A percentile compares a stretch with the other conserved stretches of the same genome.
phyloP scores from a whole-genome alignment of 75 land plant genomes.

The Pinus taeda region DNA sequence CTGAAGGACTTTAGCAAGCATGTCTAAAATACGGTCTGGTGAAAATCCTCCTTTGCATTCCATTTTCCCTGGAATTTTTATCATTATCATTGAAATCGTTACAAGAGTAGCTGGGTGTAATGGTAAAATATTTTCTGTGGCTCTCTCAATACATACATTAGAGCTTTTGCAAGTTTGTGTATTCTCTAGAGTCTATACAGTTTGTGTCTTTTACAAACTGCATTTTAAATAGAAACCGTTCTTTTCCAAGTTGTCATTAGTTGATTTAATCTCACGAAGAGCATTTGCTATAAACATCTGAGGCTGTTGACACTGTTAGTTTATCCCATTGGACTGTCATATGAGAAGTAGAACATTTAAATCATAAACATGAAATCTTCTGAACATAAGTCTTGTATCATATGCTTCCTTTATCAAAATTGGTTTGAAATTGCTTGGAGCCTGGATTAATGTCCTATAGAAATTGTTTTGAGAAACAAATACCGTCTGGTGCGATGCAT shows the following conservation, averaged over 20 bases:
- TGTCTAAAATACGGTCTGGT: neutral
- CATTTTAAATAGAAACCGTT: neutral
- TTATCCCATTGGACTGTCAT: neutral
- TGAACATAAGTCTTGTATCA: too few relatives aligned
- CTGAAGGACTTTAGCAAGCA: neutral
- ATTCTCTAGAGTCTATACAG: neutral
- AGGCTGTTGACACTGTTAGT: neutral
- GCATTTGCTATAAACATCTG: neutral
- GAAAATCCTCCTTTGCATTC: constrained; percentile 3
- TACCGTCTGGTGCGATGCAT: neutral
- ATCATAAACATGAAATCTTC: neutral
- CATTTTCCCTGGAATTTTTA: too few relatives aligned
- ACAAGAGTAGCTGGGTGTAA: neutral
- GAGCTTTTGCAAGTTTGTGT: neutral
- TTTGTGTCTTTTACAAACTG: neutral
- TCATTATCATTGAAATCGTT: neutral
- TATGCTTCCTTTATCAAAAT: neutral
- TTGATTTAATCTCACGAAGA: neutral
- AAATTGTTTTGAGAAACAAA: neutral
- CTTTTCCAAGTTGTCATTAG: neutral
- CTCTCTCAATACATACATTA: neutral
- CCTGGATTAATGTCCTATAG: neutral
- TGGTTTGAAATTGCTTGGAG: neutral
- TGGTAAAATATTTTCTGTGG: neutral
- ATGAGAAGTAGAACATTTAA: neutral